These are phyloP conservation scores for Neobulgaria alba DNA, from an alignment of 2,329 filamentous ascomycete species.

Conservation along the genomic window DNA sequence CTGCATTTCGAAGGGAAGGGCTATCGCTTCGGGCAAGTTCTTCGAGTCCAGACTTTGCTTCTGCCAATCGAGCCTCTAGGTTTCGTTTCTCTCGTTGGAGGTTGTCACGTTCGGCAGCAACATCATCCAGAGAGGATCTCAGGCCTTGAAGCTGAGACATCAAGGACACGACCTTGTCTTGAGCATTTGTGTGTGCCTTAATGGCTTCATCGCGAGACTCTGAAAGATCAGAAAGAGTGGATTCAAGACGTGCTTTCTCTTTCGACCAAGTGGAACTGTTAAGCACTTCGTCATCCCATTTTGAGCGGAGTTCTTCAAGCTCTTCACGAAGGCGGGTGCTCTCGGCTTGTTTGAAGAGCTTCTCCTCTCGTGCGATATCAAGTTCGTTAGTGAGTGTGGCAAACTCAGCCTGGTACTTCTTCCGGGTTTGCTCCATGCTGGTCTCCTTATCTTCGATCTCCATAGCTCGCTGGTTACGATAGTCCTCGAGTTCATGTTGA, in stretches of 20 bases:
- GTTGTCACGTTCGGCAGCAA: conserved; percentile 74
- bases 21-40: conserved; percentile 79
- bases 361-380: conserved; percentile 85
- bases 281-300: conserved; percentile 97
- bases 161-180: conserved; percentile 83
- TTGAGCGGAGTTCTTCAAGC: conserved; percentile 84
- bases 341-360: conserved; percentile 76
- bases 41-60: conserved; percentile 82
- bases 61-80: conserved; percentile 73
- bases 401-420: conserved; percentile 95
- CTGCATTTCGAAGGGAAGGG: conserved; percentile 81
- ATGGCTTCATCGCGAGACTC: conserved; percentile 91
- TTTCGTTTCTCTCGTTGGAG: conserved; percentile 84
- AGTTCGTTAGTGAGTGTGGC: conserved; percentile 84
- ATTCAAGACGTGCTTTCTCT: conserved; percentile 86
- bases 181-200: conserved; percentile 87
- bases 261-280: conserved; percentile 98
- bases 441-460: conserved; percentile 96
- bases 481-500: conserved; percentile 96
- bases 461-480: conserved; percentile 87
- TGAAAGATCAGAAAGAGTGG: conserved; percentile 79
- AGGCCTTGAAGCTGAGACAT: conserved; percentile 83
- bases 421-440: conserved; percentile 91
- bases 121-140: conserved; percentile 76
- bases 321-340: conserved; percentile 88